These are phyloP conservation scores for Miscanthus sacchariflorus DNA, from an alignment of 202 grass and related monocot genomes.

Conservation along the genomic window DNA sequence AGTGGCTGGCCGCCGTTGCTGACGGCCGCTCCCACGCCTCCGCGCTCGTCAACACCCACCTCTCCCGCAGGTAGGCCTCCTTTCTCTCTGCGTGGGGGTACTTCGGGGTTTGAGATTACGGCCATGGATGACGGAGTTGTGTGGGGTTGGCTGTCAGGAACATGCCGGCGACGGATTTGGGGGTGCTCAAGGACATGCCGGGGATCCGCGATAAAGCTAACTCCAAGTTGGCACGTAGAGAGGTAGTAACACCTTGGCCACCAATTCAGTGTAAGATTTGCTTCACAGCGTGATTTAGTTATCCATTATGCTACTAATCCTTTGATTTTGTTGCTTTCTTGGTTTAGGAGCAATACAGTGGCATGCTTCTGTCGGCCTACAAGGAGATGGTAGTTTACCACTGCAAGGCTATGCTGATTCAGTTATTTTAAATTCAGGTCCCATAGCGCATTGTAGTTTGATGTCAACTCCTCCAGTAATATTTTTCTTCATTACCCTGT, in stretches of 20 bases:
- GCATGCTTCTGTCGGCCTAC: conserved; percentile 69
- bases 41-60: conserved; percentile 62
- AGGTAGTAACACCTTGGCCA: conserved; percentile 53
- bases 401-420: not conserved
- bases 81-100: not conserved
- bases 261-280: conserved; percentile 17
- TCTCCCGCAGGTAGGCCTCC: conserved; percentile 52
- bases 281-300: not conserved
- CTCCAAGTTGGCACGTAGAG: conserved; percentile 63
- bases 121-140: not conserved
- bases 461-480: not conserved
- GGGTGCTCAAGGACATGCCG: conserved; percentile 81
- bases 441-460: not conserved
- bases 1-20: conserved; percentile 55
- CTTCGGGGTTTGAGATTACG: conserved; percentile 29
- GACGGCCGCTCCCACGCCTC: conserved; percentile 60
- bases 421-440: not conserved
- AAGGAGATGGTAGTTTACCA: conserved; percentile 74
- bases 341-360: conserved; percentile 58
- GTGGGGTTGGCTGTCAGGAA: conserved; percentile 45
- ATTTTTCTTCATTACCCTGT: conserved; percentile 31
- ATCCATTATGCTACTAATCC: not conserved
- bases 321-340: conserved; percentile 50
- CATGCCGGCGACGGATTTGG: conserved; percentile 72
- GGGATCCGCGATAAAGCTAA: conserved; percentile 69